These are phyloP conservation scores for Skeletonema marinoi DNA, from an alignment of 108 stramenopile genomes.

Conservation along the genomic window DNA sequence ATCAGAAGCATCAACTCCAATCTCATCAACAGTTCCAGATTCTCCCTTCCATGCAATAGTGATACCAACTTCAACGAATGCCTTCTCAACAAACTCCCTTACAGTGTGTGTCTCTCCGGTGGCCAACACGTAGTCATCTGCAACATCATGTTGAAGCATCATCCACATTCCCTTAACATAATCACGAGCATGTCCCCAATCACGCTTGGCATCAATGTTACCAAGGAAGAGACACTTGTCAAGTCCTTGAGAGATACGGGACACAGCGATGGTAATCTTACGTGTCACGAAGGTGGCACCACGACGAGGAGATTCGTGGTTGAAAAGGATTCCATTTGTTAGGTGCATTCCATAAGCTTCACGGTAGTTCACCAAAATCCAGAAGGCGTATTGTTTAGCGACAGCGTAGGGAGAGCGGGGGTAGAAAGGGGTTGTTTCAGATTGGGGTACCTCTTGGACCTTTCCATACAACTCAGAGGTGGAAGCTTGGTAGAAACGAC, in stretches of 20 bases:
- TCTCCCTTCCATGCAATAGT: conserved; percentile 92
- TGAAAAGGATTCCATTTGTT: conserved; percentile 98
- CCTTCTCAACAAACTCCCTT: conserved; percentile 96
- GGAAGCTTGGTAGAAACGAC: conserved; percentile 96
- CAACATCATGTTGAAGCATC: conserved; percentile 95
- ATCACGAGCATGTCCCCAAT: conserved; percentile 99
- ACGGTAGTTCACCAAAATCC: conserved; percentile 99
- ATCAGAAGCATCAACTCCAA: conserved; percentile 91
- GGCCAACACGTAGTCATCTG: conserved; percentile 98
- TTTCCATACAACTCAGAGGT: conserved; percentile 99
- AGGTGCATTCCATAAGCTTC: conserved; percentile 99
- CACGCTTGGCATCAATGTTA: conserved; percentile 98
- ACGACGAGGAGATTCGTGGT: conserved; percentile 98
- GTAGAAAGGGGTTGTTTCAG: conserved; percentile 99
- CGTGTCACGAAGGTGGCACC: conserved; percentile 98
- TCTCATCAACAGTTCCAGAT: conserved; percentile 90
- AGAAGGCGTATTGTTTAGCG: conserved; percentile 99
- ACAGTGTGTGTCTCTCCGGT: conserved; percentile 98
- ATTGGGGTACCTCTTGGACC: conserved; percentile 97
- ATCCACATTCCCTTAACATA: conserved; percentile 99
- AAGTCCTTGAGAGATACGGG: conserved; percentile 82
- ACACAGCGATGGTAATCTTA: conserved; percentile 96
- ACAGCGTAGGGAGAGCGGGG: conserved; percentile 99
- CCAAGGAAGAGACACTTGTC: conserved; percentile 94
- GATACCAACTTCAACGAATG: conserved; percentile 85